Base-by-base conservation (phyloP, 345 rosid species). In the Ceriops decandra region DNA sequence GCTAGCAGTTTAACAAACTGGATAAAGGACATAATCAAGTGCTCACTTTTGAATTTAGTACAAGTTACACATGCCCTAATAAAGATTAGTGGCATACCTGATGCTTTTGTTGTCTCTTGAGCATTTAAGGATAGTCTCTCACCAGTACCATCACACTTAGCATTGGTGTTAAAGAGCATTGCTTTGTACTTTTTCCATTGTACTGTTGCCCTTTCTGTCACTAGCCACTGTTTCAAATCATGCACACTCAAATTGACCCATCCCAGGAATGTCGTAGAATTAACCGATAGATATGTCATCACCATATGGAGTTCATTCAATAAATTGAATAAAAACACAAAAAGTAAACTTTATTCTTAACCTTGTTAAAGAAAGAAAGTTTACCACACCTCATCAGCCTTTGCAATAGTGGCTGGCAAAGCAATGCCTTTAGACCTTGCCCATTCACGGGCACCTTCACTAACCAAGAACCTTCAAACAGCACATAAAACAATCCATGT, bases 381-480 rank as follows among this genome's bases (percentile, higher is more conserved):
- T 21, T 68, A 75, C 26, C 26, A 54, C 54, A 93, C 98, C 98
- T 89, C 79, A 53, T 93, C 82, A 52, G 93, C 90, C 81, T 89
- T 86, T 30, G 51, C 71, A 70, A 52, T 51, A 62, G 84, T 85
- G 57, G 70, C 86, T 42, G 90, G 84, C 60, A 83, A 69, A 67
- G 64, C 21, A 83, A 84, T 60, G 67, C 84, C 89, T 78, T 83
- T 88, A 69, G 91, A 86, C 63, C 78, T 82, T 36, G 88, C 96
- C 97, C 97, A 95, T 68, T 63, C 33, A 46, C 81, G 76, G 26
- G 99, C 96, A 75, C 97, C 97, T 85, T 91, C 99, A 68, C 99
- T 96, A 63, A 77, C 99, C 84, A 95, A 85, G 78, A 95, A 85
- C 95, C 97, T 95, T 60, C 19, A 26, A 70, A 62, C 27, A 30